These are phyloP conservation scores for Globisporangium takayamanum DNA, from an alignment of 352 stramenopile genomes.

Conservation along the genomic window DNA sequence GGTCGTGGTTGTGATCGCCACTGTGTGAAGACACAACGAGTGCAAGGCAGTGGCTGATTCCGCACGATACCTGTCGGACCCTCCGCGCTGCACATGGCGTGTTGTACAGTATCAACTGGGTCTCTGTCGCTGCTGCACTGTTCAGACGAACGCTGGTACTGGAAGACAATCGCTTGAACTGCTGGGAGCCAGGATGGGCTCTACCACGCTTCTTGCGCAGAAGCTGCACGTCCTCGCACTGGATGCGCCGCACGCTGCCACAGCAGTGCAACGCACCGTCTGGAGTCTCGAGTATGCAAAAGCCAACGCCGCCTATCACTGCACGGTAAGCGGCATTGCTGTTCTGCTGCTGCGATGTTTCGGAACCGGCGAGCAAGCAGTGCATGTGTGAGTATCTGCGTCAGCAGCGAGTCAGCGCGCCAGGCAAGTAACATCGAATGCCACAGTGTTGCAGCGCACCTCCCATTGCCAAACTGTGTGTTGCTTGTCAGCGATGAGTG, in stretches of 20 bases:
- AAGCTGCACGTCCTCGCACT: conserved; percentile 18
- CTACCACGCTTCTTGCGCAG: conserved; percentile 10
- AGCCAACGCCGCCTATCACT: neutral
- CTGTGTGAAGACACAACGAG: conserved; percentile 6
- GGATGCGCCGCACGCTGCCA: conserved; percentile 4
- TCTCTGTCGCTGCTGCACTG: no score
- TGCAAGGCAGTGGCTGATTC: conserved; percentile 31
- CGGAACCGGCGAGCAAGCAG: neutral
- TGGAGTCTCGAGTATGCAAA: neutral
- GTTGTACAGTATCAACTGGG: neutral
- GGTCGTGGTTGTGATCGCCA: neutral
- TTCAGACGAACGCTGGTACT: neutral
- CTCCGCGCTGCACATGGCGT: neutral
- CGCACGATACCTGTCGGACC: conserved; percentile 31
- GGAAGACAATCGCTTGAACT: conserved; percentile 18
- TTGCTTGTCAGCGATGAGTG: no score
- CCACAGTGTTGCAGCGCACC: neutral
- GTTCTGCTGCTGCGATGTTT: neutral
- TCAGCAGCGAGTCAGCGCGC: no score
- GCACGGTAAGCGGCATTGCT: neutral
- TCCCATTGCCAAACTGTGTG: no score
- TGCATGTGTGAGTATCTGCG: no score
- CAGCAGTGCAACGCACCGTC: neutral
- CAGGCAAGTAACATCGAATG: neutral
- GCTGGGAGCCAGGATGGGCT: conserved; percentile 10